Percentiles rank a stretch among this genome's conserved stretches.
Conservation (phyloP, 331 rosid species). For the Phaseolus coccineus region DNA sequence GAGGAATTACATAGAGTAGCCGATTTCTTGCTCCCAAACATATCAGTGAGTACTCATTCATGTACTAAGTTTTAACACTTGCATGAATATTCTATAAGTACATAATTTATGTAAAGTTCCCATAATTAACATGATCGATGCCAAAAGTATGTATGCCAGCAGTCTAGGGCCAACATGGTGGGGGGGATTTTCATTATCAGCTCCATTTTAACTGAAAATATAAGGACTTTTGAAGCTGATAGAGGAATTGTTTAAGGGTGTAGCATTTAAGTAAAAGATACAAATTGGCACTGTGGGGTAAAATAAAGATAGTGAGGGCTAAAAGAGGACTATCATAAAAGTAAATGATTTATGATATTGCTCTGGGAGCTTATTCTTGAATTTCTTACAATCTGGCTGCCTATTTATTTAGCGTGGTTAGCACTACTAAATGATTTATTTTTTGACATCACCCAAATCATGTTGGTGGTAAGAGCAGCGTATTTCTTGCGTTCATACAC, state of each 20-base stretch:
- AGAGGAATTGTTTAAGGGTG: not conserved
- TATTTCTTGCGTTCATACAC: conserved; percentile 86
- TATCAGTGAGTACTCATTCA: conserved; percentile 67
- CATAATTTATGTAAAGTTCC: conserved; percentile 7
- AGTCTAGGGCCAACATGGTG: not conserved
- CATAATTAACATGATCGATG: conserved; percentile 21
- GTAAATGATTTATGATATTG: conserved; percentile 23
- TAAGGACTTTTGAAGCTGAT: not conserved
- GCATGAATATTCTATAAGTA: conserved; percentile 1
- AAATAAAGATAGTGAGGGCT: not conserved
- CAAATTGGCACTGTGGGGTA: not conserved
- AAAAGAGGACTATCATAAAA: not conserved
- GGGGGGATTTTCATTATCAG: not conserved
- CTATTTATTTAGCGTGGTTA: not conserved
- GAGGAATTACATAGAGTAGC: conserved; percentile 83
- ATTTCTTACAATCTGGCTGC: not conserved
- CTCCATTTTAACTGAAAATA: not conserved
- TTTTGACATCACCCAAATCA: conserved; percentile 46
- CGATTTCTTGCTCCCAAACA: conserved; percentile 66
- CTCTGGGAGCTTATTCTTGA: conserved; percentile 21
- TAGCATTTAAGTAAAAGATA: not conserved
- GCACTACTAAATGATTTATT: conserved; percentile 46
- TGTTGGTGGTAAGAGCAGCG: conserved; percentile 70
- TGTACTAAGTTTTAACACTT: conserved; percentile 32
- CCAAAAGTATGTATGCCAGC: conserved; percentile 17